phyloP scores from a whole-genome alignment of 495 filamentous ascomycete genomes.

The Aspergillus sclerotiicarbonarius region DNA sequence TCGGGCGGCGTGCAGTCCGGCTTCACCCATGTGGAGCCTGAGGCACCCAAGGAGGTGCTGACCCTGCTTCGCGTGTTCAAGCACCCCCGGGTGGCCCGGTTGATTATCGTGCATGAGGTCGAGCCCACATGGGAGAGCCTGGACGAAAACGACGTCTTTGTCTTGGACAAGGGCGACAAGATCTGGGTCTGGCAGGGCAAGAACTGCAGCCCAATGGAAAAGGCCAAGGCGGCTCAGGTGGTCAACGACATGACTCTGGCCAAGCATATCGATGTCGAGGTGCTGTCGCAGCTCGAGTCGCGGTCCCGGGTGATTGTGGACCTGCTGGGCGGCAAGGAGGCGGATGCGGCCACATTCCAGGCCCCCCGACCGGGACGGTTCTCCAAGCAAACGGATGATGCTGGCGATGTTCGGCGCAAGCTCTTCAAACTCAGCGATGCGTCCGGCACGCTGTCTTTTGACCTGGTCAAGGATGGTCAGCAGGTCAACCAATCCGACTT shows the following conservation, averaged over 20 bases:
- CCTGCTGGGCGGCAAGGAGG: slow-evolving; percentile 52
- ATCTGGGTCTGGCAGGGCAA: slow-evolving; percentile 67
- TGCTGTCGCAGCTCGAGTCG: slow-evolving; percentile 56
- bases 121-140: slow-evolving; percentile 59
- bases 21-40: slow-evolving; percentile 56
- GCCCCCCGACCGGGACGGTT: slow-evolving; percentile 33
- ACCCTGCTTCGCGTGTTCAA: slow-evolving; percentile 60
- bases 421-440: slow-evolving; percentile 57
- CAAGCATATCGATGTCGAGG: slow-evolving; percentile 61
- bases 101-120: slow-evolving; percentile 59
- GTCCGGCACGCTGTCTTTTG: slow-evolving; percentile 50
- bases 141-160: slow-evolving; percentile 61
- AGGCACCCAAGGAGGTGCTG: slow-evolving; percentile 35
- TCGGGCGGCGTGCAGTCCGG: slow-evolving; percentile 59
- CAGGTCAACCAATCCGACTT: slow-evolving; percentile 42
- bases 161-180: slow-evolving; percentile 57
- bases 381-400: slow-evolving; percentile 24
- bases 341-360: slow-evolving; percentile 30
- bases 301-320: slow-evolving; percentile 51
- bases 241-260: slow-evolving; percentile 60
- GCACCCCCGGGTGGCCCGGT: slow-evolving; percentile 43
- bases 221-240: slow-evolving; percentile 60
- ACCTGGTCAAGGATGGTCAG: slow-evolving; percentile 51
- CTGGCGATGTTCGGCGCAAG: slow-evolving; percentile 27
- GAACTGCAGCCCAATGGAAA: slow-evolving; percentile 63